Percentiles rank a stretch among this genome's conserved stretches.
Evolutionary conservation across 306 rosid genomes (phyloP).

Genomic region (Aeschynomene evenia): DNA sequence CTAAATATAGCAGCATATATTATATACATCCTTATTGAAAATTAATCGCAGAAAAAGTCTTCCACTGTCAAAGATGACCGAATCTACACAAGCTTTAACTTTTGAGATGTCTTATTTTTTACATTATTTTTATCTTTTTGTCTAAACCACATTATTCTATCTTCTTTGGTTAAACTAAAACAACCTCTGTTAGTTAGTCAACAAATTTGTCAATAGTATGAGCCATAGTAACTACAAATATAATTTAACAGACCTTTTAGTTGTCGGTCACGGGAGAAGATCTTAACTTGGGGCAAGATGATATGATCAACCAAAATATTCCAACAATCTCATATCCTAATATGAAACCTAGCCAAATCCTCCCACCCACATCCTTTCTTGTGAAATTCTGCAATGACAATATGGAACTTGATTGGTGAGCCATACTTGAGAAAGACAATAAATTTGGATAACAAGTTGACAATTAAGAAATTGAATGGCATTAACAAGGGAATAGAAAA

Average conservation of each 20-base stretch:
- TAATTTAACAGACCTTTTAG: neutral
- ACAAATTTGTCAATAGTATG: too few relatives aligned
- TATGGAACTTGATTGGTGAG: neutral
- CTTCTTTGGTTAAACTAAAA: too few relatives aligned
- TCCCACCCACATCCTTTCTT: neutral
- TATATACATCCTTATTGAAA: neutral
- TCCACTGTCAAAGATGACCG: neutral
- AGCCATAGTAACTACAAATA: neutral
- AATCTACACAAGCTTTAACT: neutral
- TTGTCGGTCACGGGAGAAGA: neutral
- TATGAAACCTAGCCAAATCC: neutral
- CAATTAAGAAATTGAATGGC: neutral
- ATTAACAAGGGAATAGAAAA: neutral
- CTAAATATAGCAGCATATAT: neutral
- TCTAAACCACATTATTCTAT: too few relatives aligned
- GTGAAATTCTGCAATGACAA: neutral
- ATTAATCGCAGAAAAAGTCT: too few relatives aligned
- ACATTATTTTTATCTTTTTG: too few relatives aligned
- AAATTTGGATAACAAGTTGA: neutral
- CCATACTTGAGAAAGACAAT: neutral
- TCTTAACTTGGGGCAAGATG: neutral
- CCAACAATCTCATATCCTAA: too few relatives aligned
- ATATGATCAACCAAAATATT: conserved; percentile 8
- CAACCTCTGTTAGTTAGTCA: too few relatives aligned
- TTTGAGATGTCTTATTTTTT: neutral